Base-by-base conservation (phyloP, 2,329 filamentous ascomycete species). In the Chalaropsis thielavioides region DNA sequence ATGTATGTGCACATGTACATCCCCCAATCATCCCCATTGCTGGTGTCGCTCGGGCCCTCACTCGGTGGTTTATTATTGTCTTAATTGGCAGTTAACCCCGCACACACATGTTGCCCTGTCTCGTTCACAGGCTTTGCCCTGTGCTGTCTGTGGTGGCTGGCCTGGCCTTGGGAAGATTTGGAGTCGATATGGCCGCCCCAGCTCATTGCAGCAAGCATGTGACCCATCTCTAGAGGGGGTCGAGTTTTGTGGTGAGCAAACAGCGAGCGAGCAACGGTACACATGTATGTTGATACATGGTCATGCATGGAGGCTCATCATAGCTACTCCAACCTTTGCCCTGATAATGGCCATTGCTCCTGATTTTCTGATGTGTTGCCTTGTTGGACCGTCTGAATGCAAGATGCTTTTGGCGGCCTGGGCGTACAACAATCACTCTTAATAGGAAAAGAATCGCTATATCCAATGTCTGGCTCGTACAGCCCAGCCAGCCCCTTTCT, bases 11-110 rank as follows among this genome's bases (percentile, higher is more conserved):
- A 8, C 4, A 51, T 6, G 19, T n/a, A 6, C 5, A 19, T 51
- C 19, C 22, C 22, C 46, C 46, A n/a, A 56, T 17, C 24, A 24
- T 15, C 54, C 17, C 27, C 27, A 10, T 19, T 58, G 17, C 31
- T 35, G 27, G n/a, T 58, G 54, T 38, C 38, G 54, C 54, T 58
- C 54, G 54, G 54, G 54, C 54, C 54, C 38, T 58, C 54, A 19
- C 54, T 58, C 24, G 54, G 54, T 58, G 27, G 54, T 58, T 58
- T 58, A n/a, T 58, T 58, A n/a, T 35, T 58, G 51, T 58, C 51
- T 35, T 35, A 58, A 19, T 58, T 38, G 13, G 54, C 24, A 58
- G 54, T 38, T 27, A 58, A 58, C 54, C 31, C 54, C 54, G 54
- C 54, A 58, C 54, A 10, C 17, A 58, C 27, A n/a, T 2, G 2